A percentile compares a stretch with the other conserved stretches of the same genome.
These are phyloP conservation scores for Boletellus emodensis DNA, from an alignment of 768 basidiomycete genomes.

Conservation along the genomic window DNA sequence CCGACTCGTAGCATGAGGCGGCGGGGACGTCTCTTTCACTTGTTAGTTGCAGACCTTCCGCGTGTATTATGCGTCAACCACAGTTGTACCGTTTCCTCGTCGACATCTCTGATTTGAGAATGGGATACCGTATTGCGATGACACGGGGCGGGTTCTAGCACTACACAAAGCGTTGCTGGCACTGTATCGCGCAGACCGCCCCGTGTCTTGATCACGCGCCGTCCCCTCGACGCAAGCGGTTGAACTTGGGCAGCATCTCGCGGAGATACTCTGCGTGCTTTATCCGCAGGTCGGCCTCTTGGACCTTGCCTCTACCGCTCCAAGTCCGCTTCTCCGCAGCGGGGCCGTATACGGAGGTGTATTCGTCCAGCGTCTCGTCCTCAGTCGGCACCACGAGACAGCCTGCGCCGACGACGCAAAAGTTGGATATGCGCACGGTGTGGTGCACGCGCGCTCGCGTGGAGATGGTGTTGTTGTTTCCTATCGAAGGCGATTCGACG, in stretches of 20 bases:
- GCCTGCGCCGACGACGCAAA: conserved; percentile 80
- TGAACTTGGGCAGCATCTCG: conserved; percentile 91
- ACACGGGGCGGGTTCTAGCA: too few relatives aligned
- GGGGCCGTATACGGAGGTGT: conserved; percentile 80
- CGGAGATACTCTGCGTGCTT: conserved; percentile 91
- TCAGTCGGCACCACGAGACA: conserved; percentile 77
- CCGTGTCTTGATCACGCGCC: conserved; percentile 35
- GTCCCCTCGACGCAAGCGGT: conserved; percentile 62
- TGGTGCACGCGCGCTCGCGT: conserved; percentile 82
- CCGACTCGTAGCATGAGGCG: background rate
- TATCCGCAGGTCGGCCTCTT: conserved; percentile 75
- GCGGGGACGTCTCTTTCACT: background rate
- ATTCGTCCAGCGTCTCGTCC: conserved; percentile 75
- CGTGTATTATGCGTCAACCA: background rate
- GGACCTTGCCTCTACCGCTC: conserved; percentile 81
- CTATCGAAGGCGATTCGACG: conserved; percentile 81
- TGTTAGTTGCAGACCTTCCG: background rate
- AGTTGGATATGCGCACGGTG: conserved; percentile 71
- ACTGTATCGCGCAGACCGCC: background rate
- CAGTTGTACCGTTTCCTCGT: background rate
- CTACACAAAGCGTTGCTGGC: too few relatives aligned
- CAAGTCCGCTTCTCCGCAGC: conserved; percentile 70
- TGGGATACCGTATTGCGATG: too few relatives aligned
- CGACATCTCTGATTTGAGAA: background rate
- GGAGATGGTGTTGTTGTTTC: conserved; percentile 81